Conservation (phyloP, 257 asterid genomes). For the Solanum pinnatisectum region DNA sequence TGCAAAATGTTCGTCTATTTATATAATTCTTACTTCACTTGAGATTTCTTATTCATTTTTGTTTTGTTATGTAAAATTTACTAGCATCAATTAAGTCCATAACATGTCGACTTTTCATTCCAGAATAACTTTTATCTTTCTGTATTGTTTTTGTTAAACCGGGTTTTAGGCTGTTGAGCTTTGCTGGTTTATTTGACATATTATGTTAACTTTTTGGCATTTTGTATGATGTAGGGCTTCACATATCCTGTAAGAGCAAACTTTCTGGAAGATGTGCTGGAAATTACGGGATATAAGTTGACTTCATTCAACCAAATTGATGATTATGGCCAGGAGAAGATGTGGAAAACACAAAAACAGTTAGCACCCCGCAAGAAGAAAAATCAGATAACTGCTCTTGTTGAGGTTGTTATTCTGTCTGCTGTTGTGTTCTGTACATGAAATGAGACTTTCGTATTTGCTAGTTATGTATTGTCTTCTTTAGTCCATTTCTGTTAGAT, state of each 20-base stretch:
- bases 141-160: background rate
- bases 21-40: background rate
- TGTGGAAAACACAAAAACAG: conserved; percentile 96
- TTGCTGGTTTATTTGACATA: background rate
- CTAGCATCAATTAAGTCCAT: background rate
- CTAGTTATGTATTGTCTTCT: background rate
- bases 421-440: background rate
- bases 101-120: background rate
- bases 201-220: background rate
- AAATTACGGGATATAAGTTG: conserved; percentile 85
- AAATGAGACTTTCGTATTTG: background rate
- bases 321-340: conserved; percentile 93
- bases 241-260: conserved; percentile 87
- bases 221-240: conserved; percentile 59
- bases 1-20: background rate
- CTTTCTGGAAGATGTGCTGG: conserved; percentile 88
- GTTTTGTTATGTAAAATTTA: background rate
- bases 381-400: conserved; percentile 81
- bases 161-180: background rate
- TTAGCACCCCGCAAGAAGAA: conserved; percentile 79
- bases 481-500: background rate
- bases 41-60: background rate
- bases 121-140: background rate
- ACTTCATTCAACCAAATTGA: conserved; percentile 92
- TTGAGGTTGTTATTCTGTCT: conserved; percentile 51